Evolutionary conservation across 805 yeast genomes (phyloP), one percentile per base, ranked within the genome.

Genomic region (Candida ponderosae): DNA sequence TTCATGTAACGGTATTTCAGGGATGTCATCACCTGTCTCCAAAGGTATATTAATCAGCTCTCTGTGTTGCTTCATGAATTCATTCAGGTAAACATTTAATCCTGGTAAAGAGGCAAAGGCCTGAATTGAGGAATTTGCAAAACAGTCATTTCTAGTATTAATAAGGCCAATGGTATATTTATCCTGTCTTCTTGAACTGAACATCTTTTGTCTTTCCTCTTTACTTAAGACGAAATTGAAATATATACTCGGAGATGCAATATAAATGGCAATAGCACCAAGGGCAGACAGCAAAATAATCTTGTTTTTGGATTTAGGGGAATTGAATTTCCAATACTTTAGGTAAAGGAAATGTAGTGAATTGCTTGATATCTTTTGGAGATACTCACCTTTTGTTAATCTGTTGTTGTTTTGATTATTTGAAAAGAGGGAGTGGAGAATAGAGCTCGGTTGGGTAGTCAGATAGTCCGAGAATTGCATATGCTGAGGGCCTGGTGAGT

Each of bases 101-200:
- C 71, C 70, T 1, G 84, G 79, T 15, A 81, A 54, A 0, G 87
- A 61, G 15, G 80, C 72, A 38, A 83, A 68, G 0, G 89, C 93
- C 56, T 90, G 98, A 16, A 93, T 52, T 1, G 89, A 79, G 7
- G 94, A 75, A 53, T 93, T 90, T 42, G 96, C 96, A 63, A 86
- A 90, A 57, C 98, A 90, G 56, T 88, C 96, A 46, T 86, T 85
- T 41, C 89, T 73, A 44, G 79, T 67, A 57, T 90, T 93, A 46
- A 79, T 69, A 32, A 90, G 63, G 3, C 97, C 97, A 0, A 93
- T 86, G 10, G 95, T 81, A 50, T 75, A 66, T 45, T 73, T 79
- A 46, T 82, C 90, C 7, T 81, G 78, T 53, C 93, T 63, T 38
- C 69, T 72, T 63, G 68, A 46, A 59, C 48, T 47, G 38, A 57